Evolutionary conservation across 225 moss, liverwort and hornwort species (phyloP), one percentile per base, ranked within the genome.

Genomic region (Pleurozium schreberi): DNA sequence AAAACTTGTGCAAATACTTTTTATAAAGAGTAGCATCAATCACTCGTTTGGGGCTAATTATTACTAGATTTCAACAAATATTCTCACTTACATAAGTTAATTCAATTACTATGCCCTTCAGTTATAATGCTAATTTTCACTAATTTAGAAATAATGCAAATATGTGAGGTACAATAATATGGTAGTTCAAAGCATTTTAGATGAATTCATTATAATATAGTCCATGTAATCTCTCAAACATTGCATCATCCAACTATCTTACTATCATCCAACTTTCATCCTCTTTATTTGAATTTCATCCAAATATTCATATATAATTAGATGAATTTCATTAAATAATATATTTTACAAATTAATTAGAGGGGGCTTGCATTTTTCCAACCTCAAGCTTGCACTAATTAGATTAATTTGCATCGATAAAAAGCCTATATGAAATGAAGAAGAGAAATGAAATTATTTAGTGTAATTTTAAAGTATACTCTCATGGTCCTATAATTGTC

Each of bases 281-380:
- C n/a, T n/a, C n/a, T n/a, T 4, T 1, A 31, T 74, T 0, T 19
- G 0, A 31, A 49, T 74, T 11, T 47, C 49, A 49, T 49, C 4
- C 4, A 47, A 49, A 33, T 20, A 33, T 20, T 49, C 2, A 33
- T 50, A 31, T n/a, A 12, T 28, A 50, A 50, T 19, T 49, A 75
- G 12, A 75, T 12, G 8, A 50, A 50, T 19, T 75, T 31, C 19
- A 49, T 75, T 33, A 7, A 74, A 18, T 74, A 30, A 30, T 31
- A 11, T 47, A 11, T 52, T 13, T n/a, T n/a, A n/a, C 45, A 73
- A 73, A 45, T 10, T 12, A 33, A 33, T 19, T 47, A 18, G 11
- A 33, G 33, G 11, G 4, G 18, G 14, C 7, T 75, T 33, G 19
- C 0, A 75, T 11, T 33, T 31, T 75, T 75, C 75, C 18, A 75